A percentile compares a stretch with the other conserved stretches of the same genome.
Conservation (phyloP, 441 rosid species). For the Corymbia calophylla region DNA sequence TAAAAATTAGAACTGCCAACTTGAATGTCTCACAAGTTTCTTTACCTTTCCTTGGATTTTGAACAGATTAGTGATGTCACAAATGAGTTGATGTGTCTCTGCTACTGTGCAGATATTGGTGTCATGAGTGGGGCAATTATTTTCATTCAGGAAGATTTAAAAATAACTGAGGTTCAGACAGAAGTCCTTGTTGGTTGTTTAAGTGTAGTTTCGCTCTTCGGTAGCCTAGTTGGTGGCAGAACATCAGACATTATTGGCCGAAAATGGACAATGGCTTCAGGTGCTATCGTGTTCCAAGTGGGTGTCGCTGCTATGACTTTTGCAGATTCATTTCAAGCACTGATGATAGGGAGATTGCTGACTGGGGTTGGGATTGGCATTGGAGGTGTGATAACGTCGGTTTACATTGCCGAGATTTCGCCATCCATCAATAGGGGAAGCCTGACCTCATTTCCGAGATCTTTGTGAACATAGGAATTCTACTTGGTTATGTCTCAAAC, state of each 20-base stretch:
- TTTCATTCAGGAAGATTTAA: conserved; percentile 1
- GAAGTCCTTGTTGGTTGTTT: neutral
- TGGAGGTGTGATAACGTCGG: neutral
- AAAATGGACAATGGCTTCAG: conserved; percentile 2
- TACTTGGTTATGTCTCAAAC: neutral
- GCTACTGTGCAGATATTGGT: neutral
- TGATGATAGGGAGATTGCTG: neutral
- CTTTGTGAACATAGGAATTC: neutral
- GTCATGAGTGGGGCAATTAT: neutral
- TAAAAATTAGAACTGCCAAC: neutral
- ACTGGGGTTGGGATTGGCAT: neutral
- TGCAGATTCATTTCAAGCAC: neutral
- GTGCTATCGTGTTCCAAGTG: neutral
- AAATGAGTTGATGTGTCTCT: neutral
- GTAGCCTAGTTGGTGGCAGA: neutral
- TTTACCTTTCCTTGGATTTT: neutral
- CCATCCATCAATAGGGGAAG: neutral
- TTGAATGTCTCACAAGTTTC: neutral
- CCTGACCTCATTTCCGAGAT: neutral
- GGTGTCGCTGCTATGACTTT: neutral
- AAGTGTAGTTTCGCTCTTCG: neutral
- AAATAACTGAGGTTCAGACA: neutral
- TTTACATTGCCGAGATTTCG: neutral
- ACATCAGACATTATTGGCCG: neutral
- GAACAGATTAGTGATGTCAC: neutral